Evolutionary conservation across 441 rosid species (phyloP), one percentile per base, ranked within the genome.

Genomic region (Mallotus japonicus): DNA sequence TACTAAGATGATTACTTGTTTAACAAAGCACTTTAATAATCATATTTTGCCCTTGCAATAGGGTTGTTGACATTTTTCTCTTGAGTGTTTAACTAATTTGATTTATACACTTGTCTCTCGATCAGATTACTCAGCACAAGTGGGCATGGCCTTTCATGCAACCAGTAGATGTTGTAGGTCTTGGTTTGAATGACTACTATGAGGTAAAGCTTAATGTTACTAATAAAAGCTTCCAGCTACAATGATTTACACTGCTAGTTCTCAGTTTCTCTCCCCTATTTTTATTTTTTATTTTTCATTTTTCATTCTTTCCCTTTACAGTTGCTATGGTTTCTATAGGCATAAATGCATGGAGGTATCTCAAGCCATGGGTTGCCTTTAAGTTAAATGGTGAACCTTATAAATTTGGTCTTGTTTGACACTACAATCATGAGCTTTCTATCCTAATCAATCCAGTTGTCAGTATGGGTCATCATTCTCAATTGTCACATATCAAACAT

Each of bases 91-190:
- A 65, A 12, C 4, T 65, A 51, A 16, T 50, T 49, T 47, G 53
- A 19, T 74, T 67, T 62, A 11, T 59, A 53, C 40, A 8, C 34
- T 56, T 65, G 3, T 73, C 65, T 42, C 15, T 61, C 50, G 71
- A 40, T 51, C 85, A 93, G 98, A 76, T 93, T 72, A 84, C 89
- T 68, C 89, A 85, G 78, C 97, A 89, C 81, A 86, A 80, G 79
- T 92, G 96, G 98, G 97, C 96, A n/a, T 76, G 82, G 88, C 98
- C 97, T 50, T 94, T 94, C 70, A 61, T 85, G 90, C 74, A 89
- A 74, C 98, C 97, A 57, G 98, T 94, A 66, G 98, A 94, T 78
- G 97, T 89, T 71, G 74, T 83, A 77, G 91, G 93, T 72, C 96
- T 90, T 73, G 87, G 87, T 76, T 87, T 94, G 80, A 79, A 90